Evolutionary conservation across 1,284 basidiomycete genomes (phyloP).

Genomic region (Pyrrhoderma noxium): DNA sequence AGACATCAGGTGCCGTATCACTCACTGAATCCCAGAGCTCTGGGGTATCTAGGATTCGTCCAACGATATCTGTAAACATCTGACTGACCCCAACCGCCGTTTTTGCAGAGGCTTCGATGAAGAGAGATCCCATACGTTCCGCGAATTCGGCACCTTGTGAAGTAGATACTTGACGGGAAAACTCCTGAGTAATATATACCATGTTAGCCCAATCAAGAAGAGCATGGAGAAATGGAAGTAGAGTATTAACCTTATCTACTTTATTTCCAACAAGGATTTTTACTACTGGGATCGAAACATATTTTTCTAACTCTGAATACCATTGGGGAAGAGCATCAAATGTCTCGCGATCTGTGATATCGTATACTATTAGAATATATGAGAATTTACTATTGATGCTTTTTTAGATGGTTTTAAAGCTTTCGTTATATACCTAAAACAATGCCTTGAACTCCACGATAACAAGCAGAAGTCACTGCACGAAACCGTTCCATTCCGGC

Average conservation of each 20-base stretch:
- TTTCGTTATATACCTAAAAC: slow-evolving; percentile 85
- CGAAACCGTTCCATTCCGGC: slow-evolving; percentile 88
- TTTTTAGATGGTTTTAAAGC: slow-evolving; percentile 14
- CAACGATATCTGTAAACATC: slow-evolving; percentile 76
- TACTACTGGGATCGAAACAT: slow-evolving; percentile 81
- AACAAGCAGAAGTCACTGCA: slow-evolving; percentile 88
- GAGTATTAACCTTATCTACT: slow-evolving; percentile 72
- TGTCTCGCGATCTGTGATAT: slow-evolving; percentile 84
- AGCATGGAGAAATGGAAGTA: neutral
- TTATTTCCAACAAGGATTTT: slow-evolving; percentile 97
- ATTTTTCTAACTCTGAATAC: slow-evolving; percentile 93
- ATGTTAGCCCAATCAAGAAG: too few relatives aligned
- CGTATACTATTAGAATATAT: too few relatives aligned
- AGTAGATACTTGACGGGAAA: slow-evolving; percentile 78
- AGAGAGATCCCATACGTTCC: slow-evolving; percentile 71
- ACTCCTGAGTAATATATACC: slow-evolving; percentile 53
- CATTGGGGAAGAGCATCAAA: slow-evolving; percentile 91
- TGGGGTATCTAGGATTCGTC: slow-evolving; percentile 60
- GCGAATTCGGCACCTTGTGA: slow-evolving; percentile 82
- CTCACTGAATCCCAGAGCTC: slow-evolving; percentile 50
- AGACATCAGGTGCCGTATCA: slow-evolving; percentile 12
- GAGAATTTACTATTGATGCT: too few relatives aligned
- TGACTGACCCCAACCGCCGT: slow-evolving; percentile 75
- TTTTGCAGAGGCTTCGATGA: slow-evolving; percentile 87
- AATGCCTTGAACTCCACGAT: slow-evolving; percentile 90